Conservation (phyloP, 75 land plant genomes). For the Sequoiadendron giganteum region DNA sequence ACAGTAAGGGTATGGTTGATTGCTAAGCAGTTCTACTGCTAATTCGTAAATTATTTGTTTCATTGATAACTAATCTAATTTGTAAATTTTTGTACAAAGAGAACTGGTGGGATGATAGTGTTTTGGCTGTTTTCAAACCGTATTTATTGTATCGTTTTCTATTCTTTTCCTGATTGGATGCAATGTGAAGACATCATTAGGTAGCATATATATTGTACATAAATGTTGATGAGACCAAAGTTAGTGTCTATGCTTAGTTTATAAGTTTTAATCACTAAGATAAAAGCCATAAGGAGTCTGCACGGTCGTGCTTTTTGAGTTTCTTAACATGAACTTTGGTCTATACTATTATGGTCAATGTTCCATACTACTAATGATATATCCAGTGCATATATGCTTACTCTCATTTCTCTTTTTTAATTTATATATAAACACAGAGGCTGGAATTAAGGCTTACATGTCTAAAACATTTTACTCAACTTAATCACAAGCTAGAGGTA, state of each 20-base stretch:
- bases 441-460: not conserved
- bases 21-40: not conserved
- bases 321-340: not conserved
- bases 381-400: not conserved
- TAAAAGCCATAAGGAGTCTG: no score
- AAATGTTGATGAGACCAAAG: not conserved
- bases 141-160: not conserved
- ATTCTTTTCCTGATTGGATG: not conserved
- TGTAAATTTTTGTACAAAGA: constrained; percentile 7
- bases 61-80: not conserved
- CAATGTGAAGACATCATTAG: not conserved
- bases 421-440: not conserved
- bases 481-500: not conserved
- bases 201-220: not conserved
- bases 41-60: not conserved
- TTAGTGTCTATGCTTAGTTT: not conserved
- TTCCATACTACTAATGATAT: not conserved
- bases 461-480: not conserved
- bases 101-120: not conserved
- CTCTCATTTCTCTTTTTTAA: not conserved
- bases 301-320: not conserved
- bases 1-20: not conserved
- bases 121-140: not conserved
- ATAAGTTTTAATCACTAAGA: not conserved
- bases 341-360: not conserved